Evolutionary conservation across 1,139 yeast species (phyloP).

Genomic region (Taphrina betulina): DNA sequence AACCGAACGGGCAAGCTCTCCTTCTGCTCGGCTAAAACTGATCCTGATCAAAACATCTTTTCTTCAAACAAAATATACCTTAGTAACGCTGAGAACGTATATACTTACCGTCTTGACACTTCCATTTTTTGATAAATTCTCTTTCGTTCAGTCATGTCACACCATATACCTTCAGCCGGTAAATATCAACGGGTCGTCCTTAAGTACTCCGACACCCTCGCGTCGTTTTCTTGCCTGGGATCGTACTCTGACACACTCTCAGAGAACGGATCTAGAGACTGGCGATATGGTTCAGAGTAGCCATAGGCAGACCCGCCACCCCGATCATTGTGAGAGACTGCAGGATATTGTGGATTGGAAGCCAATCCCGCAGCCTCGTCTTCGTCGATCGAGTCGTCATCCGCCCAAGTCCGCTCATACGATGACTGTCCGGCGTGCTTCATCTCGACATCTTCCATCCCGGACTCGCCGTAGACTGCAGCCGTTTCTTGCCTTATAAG

Average conservation of each 20-base stretch:
- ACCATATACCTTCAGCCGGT: too few relatives aligned
- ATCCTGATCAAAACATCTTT: too few relatives aligned
- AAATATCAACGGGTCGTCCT: constrained; percentile 4
- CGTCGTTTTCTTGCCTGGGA: not conserved
- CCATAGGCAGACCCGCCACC: not conserved
- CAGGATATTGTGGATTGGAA: not conserved
- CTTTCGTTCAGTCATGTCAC: too few relatives aligned
- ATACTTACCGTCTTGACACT: too few relatives aligned
- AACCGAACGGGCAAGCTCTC: too few relatives aligned
- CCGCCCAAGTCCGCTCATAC: constrained; percentile 1
- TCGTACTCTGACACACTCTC: too few relatives aligned
- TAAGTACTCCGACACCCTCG: constrained; percentile 6
- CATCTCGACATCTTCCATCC: constrained; percentile 3
- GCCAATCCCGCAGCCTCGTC: not conserved
- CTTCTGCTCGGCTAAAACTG: too few relatives aligned
- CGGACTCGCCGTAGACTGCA: constrained; percentile 1
- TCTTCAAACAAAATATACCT: too few relatives aligned
- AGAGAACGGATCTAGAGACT: not conserved
- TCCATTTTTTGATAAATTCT: too few relatives aligned
- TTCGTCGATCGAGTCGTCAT: constrained; percentile 6
- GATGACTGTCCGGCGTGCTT: not conserved
- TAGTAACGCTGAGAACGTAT: too few relatives aligned
- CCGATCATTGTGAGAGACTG: not conserved
- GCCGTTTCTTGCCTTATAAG: constrained; percentile 13
- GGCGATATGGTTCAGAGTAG: not conserved